Base-by-base conservation (phyloP, 805 yeast genomes). In the Spencermartinsiella europaea region DNA sequence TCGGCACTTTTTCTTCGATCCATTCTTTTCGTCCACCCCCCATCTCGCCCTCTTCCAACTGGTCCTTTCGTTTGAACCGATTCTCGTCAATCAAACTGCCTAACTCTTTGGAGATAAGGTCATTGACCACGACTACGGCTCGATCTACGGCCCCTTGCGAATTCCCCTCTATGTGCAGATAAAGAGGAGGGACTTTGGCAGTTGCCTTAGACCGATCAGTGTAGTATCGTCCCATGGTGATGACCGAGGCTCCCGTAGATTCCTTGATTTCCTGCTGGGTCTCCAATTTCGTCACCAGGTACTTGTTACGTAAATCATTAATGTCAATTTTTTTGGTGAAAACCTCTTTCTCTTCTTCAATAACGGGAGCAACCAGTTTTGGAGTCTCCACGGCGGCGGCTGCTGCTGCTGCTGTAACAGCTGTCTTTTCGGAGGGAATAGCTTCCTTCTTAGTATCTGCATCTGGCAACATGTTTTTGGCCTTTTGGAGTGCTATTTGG, bases 81-180 rank as follows among this genome's bases (percentile, higher is more conserved):
- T 62, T 51, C 40, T 55, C 59, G 45, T 60, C 64, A 4, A 58
- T 55, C 15, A 60, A 42, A 33, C 50, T 46, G 7, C 60, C 61
- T 19, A 60, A 27, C 33, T 64, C 67, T 43, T 50, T 49, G 21
- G 54, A 49, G 38, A 62, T 62, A 20, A 63, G 51, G 34, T 85
- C 93, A 10, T 79, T 71, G 15, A 85, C 93, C 39, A 77, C 82
- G n/a, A 68, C 58, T 28, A 73, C 61, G 2, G 96, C 90, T 62
- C 83, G 83, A 54, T 72, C 78, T n/a, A 64, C 47, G 3, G 55
- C 47, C 16, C 55, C 61, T 31, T 60, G 49, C 4, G 52, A 45
- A 53, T 83, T 80, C 61, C 87, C 95, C 58, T 87, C 87, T 17
- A 88, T 85, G 35, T 52, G 57, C 16, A 64, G 53, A 40, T 58